These are phyloP conservation scores for Cordyceps cateniannulata DNA, from an alignment of 2,329 filamentous ascomycete genomes.

Conservation along the genomic window DNA sequence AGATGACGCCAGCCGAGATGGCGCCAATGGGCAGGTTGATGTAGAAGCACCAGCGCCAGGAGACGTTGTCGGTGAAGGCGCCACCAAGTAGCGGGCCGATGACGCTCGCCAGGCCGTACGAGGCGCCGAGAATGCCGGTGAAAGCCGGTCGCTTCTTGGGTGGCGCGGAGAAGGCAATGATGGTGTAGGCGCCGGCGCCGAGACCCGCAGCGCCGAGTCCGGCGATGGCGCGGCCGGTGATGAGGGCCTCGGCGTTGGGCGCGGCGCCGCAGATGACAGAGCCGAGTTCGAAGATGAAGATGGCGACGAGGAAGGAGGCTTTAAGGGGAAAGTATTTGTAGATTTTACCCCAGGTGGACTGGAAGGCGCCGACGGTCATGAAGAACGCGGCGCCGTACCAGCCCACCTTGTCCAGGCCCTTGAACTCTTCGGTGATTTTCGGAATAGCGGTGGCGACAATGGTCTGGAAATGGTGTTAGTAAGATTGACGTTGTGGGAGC, in stretches of 20 bases:
- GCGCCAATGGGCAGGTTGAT: slow-evolving; percentile 27
- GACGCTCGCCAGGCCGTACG: slow-evolving; percentile 21
- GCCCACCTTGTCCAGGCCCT: slow-evolving; percentile 37
- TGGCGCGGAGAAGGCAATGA: slow-evolving; percentile 32
- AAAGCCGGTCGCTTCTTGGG: slow-evolving; percentile 19
- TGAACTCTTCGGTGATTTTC: slow-evolving; percentile 39
- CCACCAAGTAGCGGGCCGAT: slow-evolving; percentile 22
- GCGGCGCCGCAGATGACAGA: slow-evolving; percentile 34
- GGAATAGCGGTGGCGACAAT: slow-evolving; percentile 45
- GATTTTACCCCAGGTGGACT: slow-evolving; percentile 32
- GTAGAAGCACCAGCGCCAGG: slow-evolving; percentile 26
- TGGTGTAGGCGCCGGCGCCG: slow-evolving; percentile 38
- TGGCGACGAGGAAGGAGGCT: slow-evolving; percentile 33
- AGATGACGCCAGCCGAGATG: slow-evolving; percentile 22
- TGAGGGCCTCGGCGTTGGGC: slow-evolving; percentile 33
- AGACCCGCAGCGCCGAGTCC: slow-evolving; percentile 37
- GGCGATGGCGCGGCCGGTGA: slow-evolving; percentile 40
- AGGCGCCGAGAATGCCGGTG: slow-evolving; percentile 20
- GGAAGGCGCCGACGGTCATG: slow-evolving; percentile 31
- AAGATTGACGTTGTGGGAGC: not conserved
- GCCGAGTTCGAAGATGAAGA: slow-evolving; percentile 44
- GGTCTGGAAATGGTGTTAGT: slow-evolving; percentile 24
- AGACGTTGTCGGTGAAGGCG: slow-evolving; percentile 21
- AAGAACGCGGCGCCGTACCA: slow-evolving; percentile 49
- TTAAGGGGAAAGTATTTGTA: slow-evolving; percentile 40